These are phyloP conservation scores for Hypholoma fasciculare DNA, from an alignment of 768 basidiomycete genomes.

Conservation along the genomic window DNA sequence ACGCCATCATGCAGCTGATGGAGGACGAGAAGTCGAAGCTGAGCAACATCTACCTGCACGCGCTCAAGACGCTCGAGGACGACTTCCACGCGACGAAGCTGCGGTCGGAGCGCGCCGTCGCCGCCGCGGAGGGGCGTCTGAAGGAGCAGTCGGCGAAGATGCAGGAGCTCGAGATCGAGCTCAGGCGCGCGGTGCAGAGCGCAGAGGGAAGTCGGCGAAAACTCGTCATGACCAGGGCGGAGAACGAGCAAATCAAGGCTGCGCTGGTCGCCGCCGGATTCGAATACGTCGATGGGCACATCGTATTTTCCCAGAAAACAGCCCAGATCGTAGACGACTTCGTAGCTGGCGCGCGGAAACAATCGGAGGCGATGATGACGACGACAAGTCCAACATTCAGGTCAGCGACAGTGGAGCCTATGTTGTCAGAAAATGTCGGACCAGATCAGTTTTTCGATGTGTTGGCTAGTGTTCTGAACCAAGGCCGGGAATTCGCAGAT, in stretches of 20 bases:
- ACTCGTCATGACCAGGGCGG: slow-evolving; percentile 1
- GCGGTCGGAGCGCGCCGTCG: neutral
- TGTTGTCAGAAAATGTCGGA: too few relatives aligned
- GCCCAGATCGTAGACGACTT: slow-evolving; percentile 14
- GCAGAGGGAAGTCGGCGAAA: neutral
- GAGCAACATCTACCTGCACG: slow-evolving; percentile 3
- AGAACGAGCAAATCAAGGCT: slow-evolving; percentile 8
- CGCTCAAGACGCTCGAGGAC: slow-evolving; percentile 6
- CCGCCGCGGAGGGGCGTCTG: neutral
- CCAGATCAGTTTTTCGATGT: too few relatives aligned
- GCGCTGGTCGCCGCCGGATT: slow-evolving; percentile 7
- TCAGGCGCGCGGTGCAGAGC: neutral
- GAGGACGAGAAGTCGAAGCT: slow-evolving; percentile 17
- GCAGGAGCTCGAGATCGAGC: neutral
- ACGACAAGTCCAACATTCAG: too few relatives aligned
- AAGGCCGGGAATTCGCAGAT: too few relatives aligned
- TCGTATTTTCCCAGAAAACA: slow-evolving; percentile 6
- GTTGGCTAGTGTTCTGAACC: too few relatives aligned
- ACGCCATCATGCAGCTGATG: slow-evolving; percentile 17
- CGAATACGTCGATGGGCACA: slow-evolving; percentile 8
- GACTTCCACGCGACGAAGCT: neutral
- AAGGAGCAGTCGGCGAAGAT: slow-evolving; percentile 1
- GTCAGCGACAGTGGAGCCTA: too few relatives aligned
- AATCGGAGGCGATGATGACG: neutral
- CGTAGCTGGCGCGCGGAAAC: neutral